Percentiles rank a stretch among this genome's conserved stretches.
phyloP scores from a whole-genome alignment of 2,329 filamentous ascomycete genomes.

The Talaromyces verruculosus region DNA sequence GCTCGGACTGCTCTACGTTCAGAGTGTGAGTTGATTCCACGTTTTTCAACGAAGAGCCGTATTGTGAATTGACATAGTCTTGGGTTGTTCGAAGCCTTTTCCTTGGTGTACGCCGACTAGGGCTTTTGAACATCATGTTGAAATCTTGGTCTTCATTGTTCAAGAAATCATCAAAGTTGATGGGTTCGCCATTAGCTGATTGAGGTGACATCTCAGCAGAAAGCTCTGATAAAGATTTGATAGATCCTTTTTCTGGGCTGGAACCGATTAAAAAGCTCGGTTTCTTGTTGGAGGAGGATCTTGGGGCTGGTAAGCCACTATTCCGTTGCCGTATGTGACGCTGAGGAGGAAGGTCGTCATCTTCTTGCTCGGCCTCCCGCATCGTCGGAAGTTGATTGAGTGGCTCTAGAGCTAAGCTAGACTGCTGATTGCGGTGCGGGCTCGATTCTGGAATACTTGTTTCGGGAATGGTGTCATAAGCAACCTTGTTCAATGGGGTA shows the following conservation, averaged over 20 bases:
- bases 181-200: slow-evolving; percentile 33
- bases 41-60: slow-evolving; percentile 21
- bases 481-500: slow-evolving; percentile 36
- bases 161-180: slow-evolving; percentile 40
- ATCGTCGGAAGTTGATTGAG: slow-evolving; percentile 9
- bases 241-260: slow-evolving; percentile 40
- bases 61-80: not conserved
- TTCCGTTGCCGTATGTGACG: slow-evolving; percentile 23
- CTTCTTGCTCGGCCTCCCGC: slow-evolving; percentile 34
- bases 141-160: slow-evolving; percentile 41
- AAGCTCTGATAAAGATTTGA: slow-evolving; percentile 43
- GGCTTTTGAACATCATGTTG: slow-evolving; percentile 28
- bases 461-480: slow-evolving; percentile 31
- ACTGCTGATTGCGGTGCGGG: slow-evolving; percentile 26
- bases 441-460: slow-evolving; percentile 44
- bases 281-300: not conserved
- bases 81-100: slow-evolving; percentile 38
- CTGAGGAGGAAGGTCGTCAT: slow-evolving; percentile 40
- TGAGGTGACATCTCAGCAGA: slow-evolving; percentile 45
- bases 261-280: slow-evolving; percentile 31
- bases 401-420: not conserved
- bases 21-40: slow-evolving; percentile 28
- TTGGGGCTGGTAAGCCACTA: slow-evolving; percentile 13
- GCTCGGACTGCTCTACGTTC: slow-evolving; percentile 19
- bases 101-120: slow-evolving; percentile 35